Evolutionary conservation across 2,329 filamentous ascomycete species (phyloP).

Genomic region (Fusarium mexicanum): DNA sequence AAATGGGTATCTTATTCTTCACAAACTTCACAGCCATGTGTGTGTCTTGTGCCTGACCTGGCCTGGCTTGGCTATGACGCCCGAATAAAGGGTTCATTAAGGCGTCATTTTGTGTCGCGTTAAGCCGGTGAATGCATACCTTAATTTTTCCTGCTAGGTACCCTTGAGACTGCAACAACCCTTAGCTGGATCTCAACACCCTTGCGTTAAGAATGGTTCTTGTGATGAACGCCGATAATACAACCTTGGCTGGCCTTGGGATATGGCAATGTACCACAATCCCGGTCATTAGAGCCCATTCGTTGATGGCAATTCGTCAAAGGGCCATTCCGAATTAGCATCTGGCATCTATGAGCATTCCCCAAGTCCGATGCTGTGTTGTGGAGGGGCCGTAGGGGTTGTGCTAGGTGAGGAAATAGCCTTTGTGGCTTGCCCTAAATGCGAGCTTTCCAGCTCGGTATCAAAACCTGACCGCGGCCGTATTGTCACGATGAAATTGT

Average conservation of each 20-base stretch:
- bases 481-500: neutral
- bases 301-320: constrained; percentile 34
- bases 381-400: neutral
- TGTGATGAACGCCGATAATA: constrained; percentile 17
- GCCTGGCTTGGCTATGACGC: constrained; percentile 4
- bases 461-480: neutral
- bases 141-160: constrained; percentile 4
- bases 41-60: constrained; percentile 17
- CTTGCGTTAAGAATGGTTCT: constrained; percentile 9
- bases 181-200: constrained; percentile 4
- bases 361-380: constrained; percentile 26
- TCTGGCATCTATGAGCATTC: constrained; percentile 32
- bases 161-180: neutral
- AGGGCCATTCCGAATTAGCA: constrained; percentile 39
- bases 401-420: constrained; percentile 1
- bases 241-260: neutral
- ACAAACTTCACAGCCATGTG: constrained; percentile 1
- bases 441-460: neutral
- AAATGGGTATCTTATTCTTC: constrained; percentile 13
- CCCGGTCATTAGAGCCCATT: neutral
- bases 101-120: constrained; percentile 29
- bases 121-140: constrained; percentile 24
- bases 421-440: constrained; percentile 21
- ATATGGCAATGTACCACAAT: constrained; percentile 17
- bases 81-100: constrained; percentile 10